Evolutionary conservation across 352 stramenopile species (phyloP), one percentile per base, ranked within the genome.

Genomic region (Peronospora farinosa): DNA sequence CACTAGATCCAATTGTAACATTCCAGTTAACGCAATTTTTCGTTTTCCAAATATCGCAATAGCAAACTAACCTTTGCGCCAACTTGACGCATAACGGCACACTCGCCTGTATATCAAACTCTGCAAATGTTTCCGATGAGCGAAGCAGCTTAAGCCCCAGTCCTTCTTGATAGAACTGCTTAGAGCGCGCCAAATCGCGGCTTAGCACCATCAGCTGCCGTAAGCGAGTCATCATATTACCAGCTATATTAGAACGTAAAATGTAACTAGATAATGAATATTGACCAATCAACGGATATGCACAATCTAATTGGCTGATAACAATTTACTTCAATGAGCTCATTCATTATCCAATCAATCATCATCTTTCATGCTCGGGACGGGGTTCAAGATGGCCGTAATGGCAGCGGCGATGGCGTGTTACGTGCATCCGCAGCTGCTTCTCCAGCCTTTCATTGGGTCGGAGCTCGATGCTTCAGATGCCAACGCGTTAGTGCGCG

Each of bases 151-250:
- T 63, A 10, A 95, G 73, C 3, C 82, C 77, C 44, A 95, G 67
- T 5, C 84, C 84, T 60, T 93, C 73, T 36, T 86, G 59, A 66
- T 86, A 95, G 58, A 95, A 95, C 57, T 83, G 65, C 65, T 65
- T 86, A 50, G 80, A 90, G 30, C 65, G 63, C 55, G 79, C 68
- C 43, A 95, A 46, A 58, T 95, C 84, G 52, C 84, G 80, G 47
- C 75, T 93, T 40, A 95, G 67, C 49, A 95, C 69, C 56, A 95
- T 68, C 51, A 95, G 51, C 66, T 92, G 80, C 56, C 82, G 78
- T 57, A 95, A 63, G 27, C 78, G 67, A 62, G 79, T 81, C 57
- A 69, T 74, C 5, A 32, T 30, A n/a, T 25, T 7, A 36, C 19
- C 12, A 6, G 5, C 6, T 27, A 27, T 27, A 27, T 27, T 4